Evolutionary conservation across 805 yeast genomes (phyloP).

Genomic region (Candida takata): DNA sequence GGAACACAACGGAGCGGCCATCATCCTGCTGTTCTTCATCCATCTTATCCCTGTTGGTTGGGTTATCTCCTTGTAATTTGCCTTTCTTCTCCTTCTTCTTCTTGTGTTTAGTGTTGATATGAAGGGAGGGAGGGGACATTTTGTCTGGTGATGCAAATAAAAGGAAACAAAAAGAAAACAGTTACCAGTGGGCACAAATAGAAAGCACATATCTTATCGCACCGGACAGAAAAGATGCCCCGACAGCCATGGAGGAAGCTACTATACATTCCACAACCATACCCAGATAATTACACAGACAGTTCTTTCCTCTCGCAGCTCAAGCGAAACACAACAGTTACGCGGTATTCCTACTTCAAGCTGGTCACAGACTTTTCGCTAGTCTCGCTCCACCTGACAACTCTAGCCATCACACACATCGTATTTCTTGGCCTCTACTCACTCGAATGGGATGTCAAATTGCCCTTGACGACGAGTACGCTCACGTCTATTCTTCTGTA

Average conservation of each 20-base stretch:
- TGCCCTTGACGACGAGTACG: constrained; percentile 28
- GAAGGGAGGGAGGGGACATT: no score
- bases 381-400: constrained; percentile 58
- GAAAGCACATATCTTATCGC: background rate
- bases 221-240: background rate
- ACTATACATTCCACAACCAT: constrained; percentile 77
- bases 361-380: constrained; percentile 68
- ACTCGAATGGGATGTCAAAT: constrained; percentile 41
- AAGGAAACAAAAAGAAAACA: no score
- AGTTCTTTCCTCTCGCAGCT: constrained; percentile 72
- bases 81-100: no score
- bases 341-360: constrained; percentile 53
- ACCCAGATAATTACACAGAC: constrained; percentile 90
- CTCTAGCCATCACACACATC: constrained; percentile 54
- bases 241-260: constrained; percentile 65
- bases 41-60: no score
- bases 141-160: no score
- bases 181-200: no score
- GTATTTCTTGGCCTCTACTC: constrained; percentile 59
- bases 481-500: constrained; percentile 5
- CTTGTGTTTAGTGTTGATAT: no score
- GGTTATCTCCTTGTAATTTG: no score
- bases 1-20: constrained; percentile 1
- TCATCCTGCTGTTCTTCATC: no score
- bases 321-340: constrained; percentile 68